Evolutionary conservation across 768 basidiomycete species (phyloP).

Genomic region (Udeniomyces megalosporus): DNA sequence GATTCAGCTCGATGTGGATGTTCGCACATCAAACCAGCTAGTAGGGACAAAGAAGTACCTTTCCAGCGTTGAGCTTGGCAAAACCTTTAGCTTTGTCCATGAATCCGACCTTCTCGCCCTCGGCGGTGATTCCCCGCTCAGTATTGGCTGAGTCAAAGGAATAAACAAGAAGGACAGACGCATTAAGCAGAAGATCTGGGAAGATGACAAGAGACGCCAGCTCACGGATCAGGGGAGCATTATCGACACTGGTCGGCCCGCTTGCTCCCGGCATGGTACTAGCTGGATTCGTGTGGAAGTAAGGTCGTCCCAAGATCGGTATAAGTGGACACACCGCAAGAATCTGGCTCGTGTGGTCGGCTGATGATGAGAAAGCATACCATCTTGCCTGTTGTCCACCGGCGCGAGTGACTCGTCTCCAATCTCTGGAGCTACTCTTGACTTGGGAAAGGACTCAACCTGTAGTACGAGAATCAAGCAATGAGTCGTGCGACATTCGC

Average conservation of each 20-base stretch:
- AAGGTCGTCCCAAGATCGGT: too few species aligned
- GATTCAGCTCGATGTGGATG: too few species aligned
- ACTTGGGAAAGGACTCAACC: background rate
- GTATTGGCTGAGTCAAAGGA: background rate
- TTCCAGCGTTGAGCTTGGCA: background rate
- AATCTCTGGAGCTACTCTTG: background rate
- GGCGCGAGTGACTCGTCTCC: background rate
- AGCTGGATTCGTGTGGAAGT: too few species aligned
- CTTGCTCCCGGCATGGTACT: too few species aligned
- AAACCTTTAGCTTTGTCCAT: background rate
- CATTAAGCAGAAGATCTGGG: background rate
- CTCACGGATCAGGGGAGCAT: too few species aligned
- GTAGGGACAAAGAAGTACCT: background rate
- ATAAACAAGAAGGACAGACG: background rate
- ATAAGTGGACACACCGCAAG: too few species aligned
- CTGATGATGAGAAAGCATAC: background rate
- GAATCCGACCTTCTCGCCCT: conserved; percentile 1
- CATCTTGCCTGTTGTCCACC: background rate
- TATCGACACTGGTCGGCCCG: too few species aligned
- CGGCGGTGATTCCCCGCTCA: background rate
- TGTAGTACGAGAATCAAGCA: too few species aligned
- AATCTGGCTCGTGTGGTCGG: too few species aligned
- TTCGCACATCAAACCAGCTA: too few species aligned
- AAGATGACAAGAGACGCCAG: background rate
- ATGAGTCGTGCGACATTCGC: too few species aligned